A percentile compares a stretch with the other conserved stretches of the same genome.
phyloP scores from a whole-genome alignment of 139 green algal species.

The Protoeuglena noctilucae region DNA sequence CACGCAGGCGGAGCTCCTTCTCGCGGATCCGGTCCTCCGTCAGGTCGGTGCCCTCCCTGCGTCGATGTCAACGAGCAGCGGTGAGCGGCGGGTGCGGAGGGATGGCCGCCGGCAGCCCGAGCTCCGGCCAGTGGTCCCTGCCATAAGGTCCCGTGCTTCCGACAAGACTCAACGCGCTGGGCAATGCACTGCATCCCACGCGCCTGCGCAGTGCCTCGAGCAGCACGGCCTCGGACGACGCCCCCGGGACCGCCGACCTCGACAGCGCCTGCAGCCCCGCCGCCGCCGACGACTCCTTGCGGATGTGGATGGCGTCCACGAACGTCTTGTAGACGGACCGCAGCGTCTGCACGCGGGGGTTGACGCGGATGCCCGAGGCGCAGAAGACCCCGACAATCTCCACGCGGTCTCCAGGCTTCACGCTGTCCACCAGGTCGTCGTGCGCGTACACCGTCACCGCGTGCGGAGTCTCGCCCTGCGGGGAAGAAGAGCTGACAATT shows the following conservation, averaged over 20 bases:
- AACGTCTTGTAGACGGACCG: conserved; percentile 62
- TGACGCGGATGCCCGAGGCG: background rate
- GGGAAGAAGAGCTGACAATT: no score
- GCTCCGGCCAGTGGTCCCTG: conserved; percentile 9
- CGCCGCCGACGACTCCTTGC: conserved; percentile 30
- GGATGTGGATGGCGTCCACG: conserved; percentile 82
- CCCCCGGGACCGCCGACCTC: conserved; percentile 12
- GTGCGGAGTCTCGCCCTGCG: conserved; percentile 95
- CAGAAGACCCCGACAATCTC: conserved; percentile 11
- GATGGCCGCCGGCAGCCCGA: no score
- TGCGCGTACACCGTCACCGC: conserved; percentile 66
- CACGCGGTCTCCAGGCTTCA: conserved; percentile 59
- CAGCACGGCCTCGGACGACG: background rate
- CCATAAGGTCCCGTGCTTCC: background rate
- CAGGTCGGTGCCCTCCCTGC: background rate
- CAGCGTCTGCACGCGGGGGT: conserved; percentile 13
- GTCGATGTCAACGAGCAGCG: no score
- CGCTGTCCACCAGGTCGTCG: conserved; percentile 65
- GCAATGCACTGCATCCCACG: background rate
- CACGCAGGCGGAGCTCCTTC: conserved; percentile 3
- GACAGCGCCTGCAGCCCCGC: conserved; percentile 6
- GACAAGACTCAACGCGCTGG: background rate
- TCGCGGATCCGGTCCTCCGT: background rate
- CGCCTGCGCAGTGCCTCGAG: conserved; percentile 10
- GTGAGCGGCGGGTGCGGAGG: no score